phyloP scores from a whole-genome alignment of 495 filamentous ascomycete species.

The Aspergillus bertholletiae region DNA sequence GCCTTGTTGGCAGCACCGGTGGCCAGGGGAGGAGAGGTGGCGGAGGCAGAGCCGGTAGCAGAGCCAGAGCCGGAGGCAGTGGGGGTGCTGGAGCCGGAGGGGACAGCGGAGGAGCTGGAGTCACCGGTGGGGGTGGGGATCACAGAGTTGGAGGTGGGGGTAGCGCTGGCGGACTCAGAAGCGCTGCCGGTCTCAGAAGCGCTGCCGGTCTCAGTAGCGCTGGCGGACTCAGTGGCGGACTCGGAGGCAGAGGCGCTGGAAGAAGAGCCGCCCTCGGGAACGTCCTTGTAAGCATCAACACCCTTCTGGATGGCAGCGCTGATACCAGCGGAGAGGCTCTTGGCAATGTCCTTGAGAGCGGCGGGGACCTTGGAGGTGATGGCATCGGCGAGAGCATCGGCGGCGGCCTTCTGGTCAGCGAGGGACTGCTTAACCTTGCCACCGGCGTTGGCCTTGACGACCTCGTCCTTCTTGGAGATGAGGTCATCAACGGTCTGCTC shows the following conservation, averaged over 20 bases:
- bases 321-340: slow-evolving; percentile 27
- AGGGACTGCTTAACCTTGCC: slow-evolving; percentile 21
- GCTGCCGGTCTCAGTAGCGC: slow-evolving; percentile 1
- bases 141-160: slow-evolving; percentile 12
- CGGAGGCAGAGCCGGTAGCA: slow-evolving; percentile 5
- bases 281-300: slow-evolving; percentile 20
- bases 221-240: no score
- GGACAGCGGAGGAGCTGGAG: slow-evolving; percentile 13
- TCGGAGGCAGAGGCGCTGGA: no score
- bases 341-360: slow-evolving; percentile 20
- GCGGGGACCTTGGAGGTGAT: slow-evolving; percentile 33
- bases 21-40: slow-evolving; percentile 19
- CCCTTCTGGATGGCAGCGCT: slow-evolving; percentile 30
- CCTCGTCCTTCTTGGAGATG: slow-evolving; percentile 28
- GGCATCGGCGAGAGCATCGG: slow-evolving; percentile 27
- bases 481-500: slow-evolving; percentile 27
- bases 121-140: slow-evolving; percentile 8
- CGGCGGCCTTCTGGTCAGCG: slow-evolving; percentile 26
- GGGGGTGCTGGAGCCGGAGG: slow-evolving; percentile 3
- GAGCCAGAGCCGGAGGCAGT: slow-evolving; percentile 3
- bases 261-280: slow-evolving; percentile 7
- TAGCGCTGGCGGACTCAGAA: slow-evolving; percentile 7
- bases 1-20: slow-evolving; percentile 32
- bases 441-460: slow-evolving; percentile 32
- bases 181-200: slow-evolving; percentile 5